Evolutionary conservation across 371 early-diverging fungal species (phyloP).

Genomic region (Mucor plumbeus): DNA sequence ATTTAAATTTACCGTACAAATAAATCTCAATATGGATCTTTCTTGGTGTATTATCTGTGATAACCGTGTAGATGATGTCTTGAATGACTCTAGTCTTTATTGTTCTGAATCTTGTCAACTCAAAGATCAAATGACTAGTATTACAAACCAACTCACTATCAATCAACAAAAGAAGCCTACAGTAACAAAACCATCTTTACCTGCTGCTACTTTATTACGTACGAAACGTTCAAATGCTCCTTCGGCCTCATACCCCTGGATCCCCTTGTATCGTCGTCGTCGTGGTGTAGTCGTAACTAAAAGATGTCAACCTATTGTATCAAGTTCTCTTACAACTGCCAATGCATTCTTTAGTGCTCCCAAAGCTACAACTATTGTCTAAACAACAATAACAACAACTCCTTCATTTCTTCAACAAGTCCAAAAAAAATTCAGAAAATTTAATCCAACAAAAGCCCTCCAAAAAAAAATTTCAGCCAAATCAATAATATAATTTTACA

Average conservation of each 20-base stretch:
- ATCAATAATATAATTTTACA: slow-evolving; percentile 6
- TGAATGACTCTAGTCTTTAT: slow-evolving; percentile 41
- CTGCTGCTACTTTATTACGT: slow-evolving; percentile 13
- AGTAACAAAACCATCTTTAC: slow-evolving; percentile 11
- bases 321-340: slow-evolving; percentile 36
- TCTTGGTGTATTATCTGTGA: slow-evolving; percentile 46
- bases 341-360: slow-evolving; percentile 30
- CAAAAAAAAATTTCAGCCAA: slow-evolving; percentile 20
- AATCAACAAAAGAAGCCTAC: slow-evolving; percentile 29
- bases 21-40: slow-evolving; percentile 33
- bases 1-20: not conserved
- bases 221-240: slow-evolving; percentile 34
- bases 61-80: slow-evolving; percentile 36
- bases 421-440: slow-evolving; percentile 15
- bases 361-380: slow-evolving; percentile 22
- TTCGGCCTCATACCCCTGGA: slow-evolving; percentile 41
- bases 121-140: slow-evolving; percentile 42
- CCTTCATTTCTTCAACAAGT: slow-evolving; percentile 3
- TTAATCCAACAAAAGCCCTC: slow-evolving; percentile 7
- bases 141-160: slow-evolving; percentile 29
- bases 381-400: not conserved
- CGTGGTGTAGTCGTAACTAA: slow-evolving; percentile 38
- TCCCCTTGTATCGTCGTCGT: slow-evolving; percentile 38
- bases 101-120: slow-evolving; percentile 39
- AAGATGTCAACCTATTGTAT: slow-evolving; percentile 46